A percentile compares a stretch with the other conserved stretches of the same genome.
Conservation (phyloP, 2,329 filamentous ascomycete genomes). For the Colletotrichum liaoningense region DNA sequence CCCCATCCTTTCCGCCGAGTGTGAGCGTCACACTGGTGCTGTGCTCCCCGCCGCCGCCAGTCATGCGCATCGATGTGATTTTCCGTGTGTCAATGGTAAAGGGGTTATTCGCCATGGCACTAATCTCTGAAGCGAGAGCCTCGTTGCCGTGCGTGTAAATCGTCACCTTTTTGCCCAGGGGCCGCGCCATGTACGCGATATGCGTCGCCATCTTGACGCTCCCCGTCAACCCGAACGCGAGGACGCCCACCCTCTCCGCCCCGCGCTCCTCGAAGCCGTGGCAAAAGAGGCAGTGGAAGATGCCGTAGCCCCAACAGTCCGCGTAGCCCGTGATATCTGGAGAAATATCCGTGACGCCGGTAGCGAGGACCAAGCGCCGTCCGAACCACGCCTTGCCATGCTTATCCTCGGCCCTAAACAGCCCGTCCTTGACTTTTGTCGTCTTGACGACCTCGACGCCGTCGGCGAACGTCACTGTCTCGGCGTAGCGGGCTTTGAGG, state of each 20-base stretch:
- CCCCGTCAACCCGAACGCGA: slow-evolving; percentile 53
- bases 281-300: slow-evolving; percentile 71
- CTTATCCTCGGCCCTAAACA: slow-evolving; percentile 53
- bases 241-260: slow-evolving; percentile 55
- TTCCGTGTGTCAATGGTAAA: slow-evolving; percentile 51
- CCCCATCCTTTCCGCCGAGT: slow-evolving; percentile 40
- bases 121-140: slow-evolving; percentile 44
- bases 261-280: slow-evolving; percentile 69
- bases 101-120: slow-evolving; percentile 44
- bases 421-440: slow-evolving; percentile 42
- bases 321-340: slow-evolving; percentile 64
- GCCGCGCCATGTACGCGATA: slow-evolving; percentile 55
- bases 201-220: slow-evolving; percentile 48
- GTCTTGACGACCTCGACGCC: slow-evolving; percentile 45
- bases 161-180: slow-evolving; percentile 56
- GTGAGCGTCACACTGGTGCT: slow-evolving; percentile 46
- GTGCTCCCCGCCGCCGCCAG: not conserved
- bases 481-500: slow-evolving; percentile 46
- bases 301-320: slow-evolving; percentile 64
- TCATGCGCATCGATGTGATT: slow-evolving; percentile 45
- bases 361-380: slow-evolving; percentile 66
- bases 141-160: slow-evolving; percentile 63
- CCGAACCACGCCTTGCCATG: slow-evolving; percentile 57
- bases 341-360: slow-evolving; percentile 62
- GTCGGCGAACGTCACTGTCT: slow-evolving; percentile 42